These are phyloP conservation scores for Phlyctochytrium bullatum DNA, from an alignment of 192 early-diverging fungal genomes.

Conservation along the genomic window DNA sequence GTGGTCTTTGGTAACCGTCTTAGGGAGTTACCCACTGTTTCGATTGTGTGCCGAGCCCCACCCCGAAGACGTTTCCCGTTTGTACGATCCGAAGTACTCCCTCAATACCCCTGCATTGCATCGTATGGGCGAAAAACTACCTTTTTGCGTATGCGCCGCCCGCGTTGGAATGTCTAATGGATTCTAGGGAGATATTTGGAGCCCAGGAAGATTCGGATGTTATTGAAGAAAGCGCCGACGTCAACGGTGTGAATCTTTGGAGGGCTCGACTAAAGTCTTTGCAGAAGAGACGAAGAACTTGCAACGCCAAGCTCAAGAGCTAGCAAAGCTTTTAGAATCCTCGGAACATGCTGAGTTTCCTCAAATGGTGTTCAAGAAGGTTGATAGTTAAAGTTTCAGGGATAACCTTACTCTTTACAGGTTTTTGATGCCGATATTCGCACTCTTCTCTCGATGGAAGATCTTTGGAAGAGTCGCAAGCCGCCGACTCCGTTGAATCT, in stretches of 20 bases:
- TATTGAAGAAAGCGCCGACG: slow-evolving; percentile 27
- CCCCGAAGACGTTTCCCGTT: slow-evolving; percentile 85
- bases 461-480: slow-evolving; percentile 80
- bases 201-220: slow-evolving; percentile 53
- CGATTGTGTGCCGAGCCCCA: slow-evolving; percentile 87
- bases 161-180: background rate
- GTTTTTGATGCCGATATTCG: slow-evolving; percentile 81
- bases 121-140: slow-evolving; percentile 99
- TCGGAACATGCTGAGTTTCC: slow-evolving; percentile 7
- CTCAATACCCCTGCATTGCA: slow-evolving; percentile 91
- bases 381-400: slow-evolving; percentile 8
- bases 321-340: slow-evolving; percentile 38
- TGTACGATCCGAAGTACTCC: slow-evolving; percentile 98
- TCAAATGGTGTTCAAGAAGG: slow-evolving; percentile 45
- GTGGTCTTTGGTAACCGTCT: background rate
- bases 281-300: slow-evolving; percentile 74
- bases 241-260: slow-evolving; percentile 45
- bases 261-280: slow-evolving; percentile 14
- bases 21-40: slow-evolving; percentile 76
- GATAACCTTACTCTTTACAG: slow-evolving; percentile 40
- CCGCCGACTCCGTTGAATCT: slow-evolving; percentile 70
- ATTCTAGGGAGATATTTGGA: slow-evolving; percentile 73
- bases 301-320: slow-evolving; percentile 67
- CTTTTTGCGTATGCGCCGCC: slow-evolving; percentile 64
- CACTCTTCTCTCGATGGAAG: slow-evolving; percentile 77